Conservation (phyloP, 148 eudicot genomes). For the Chenopodium suecicum region DNA sequence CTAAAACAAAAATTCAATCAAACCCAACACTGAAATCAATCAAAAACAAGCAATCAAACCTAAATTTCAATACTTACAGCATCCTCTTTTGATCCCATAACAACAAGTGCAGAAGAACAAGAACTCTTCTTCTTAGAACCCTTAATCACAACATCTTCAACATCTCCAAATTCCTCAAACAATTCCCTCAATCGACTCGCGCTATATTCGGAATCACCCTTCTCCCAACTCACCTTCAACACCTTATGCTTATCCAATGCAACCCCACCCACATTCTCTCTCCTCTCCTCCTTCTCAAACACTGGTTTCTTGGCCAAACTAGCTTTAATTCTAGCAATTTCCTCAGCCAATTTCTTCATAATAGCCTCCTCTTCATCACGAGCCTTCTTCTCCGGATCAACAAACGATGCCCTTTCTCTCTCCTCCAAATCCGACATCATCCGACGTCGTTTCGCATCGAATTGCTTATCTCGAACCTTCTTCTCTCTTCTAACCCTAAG, state of each 20-base stretch:
- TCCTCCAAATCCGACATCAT: conserved; percentile 73
- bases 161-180: conserved; percentile 55
- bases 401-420: conserved; percentile 44
- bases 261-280: conserved; percentile 10
- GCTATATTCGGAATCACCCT: conserved; percentile 47
- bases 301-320: conserved; percentile 39
- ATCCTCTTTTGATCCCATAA: conserved; percentile 59
- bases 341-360: conserved; percentile 47
- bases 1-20: not conserved
- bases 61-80: conserved; percentile 38
- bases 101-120: conserved; percentile 43
- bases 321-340: conserved; percentile 54
- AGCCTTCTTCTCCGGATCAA: conserved; percentile 37
- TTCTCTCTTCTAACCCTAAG: conserved; percentile 51
- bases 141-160: conserved; percentile 65
- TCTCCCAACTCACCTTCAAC: conserved; percentile 73
- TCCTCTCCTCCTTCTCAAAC: not conserved
- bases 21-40: not conserved
- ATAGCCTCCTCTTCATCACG: conserved; percentile 59
- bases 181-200: conserved; percentile 43
- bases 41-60: not conserved
- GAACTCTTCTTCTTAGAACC: conserved; percentile 54
- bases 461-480: conserved; percentile 37
- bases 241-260: conserved; percentile 48
- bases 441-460: conserved; percentile 51